Evolutionary conservation across 768 basidiomycete species (phyloP), one percentile per base, ranked within the genome.

Genomic region (Hericium alpestre): DNA sequence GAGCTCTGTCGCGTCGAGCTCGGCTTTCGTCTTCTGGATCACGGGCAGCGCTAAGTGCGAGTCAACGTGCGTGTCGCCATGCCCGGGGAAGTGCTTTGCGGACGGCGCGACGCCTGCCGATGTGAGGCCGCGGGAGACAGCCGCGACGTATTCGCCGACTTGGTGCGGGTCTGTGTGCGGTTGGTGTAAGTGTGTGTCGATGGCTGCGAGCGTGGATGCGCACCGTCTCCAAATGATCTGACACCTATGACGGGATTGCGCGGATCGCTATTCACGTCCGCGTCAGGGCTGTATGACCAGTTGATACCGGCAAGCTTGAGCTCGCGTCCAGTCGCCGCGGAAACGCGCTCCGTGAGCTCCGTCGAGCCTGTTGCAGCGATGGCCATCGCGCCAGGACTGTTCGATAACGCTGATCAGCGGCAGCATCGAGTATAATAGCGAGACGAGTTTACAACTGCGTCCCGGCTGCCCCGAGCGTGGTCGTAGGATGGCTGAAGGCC

Each of bases 321-420:
- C 65, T 88, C 86, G 16, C 63, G 68, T 3, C 75, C 85, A 3
- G 77, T 77, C 0, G 79, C 82, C 20, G 74, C 65, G 7, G 83
- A 73, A 13, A 77, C 67, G 18, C 74, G 66, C 32, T 78, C 74
- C 2, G 80, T 70, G 0, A 79, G 71, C 3, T 69, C 66, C 5
- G 74, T 67, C 1, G 77, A 77, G 2, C 71, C 70, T 0, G 80
- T 77, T 3, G 84, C 82, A 2, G 82, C 81, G 2, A 84, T 71
- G 0, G 84, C 81, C 86, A 87, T 87, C 5, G 86, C 85, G 0
- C 84, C 86, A 15, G 86, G 86, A 57, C 86, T 87, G 53, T 51
- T 23, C 38, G 43, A 23, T 27, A 23, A 18, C 38, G 12, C 40
- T n/a, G 16, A 32, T 39, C 25, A 18, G 7, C 55, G 11, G n/a